phyloP scores from a whole-genome alignment of 371 early-diverging fungal genomes.

The Capillidium heterosporum region DNA sequence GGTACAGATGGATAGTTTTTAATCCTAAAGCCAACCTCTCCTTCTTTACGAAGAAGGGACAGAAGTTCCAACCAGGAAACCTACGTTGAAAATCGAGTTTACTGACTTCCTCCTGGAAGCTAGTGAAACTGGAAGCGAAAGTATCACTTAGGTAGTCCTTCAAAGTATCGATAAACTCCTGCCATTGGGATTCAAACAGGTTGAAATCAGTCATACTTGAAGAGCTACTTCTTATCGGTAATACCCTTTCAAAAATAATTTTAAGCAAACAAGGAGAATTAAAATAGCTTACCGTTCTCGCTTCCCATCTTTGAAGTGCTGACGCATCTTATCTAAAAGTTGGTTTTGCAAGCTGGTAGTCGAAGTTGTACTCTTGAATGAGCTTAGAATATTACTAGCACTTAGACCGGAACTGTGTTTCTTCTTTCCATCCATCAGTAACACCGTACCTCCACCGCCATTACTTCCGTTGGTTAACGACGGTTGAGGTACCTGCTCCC shows the following conservation, averaged over 20 bases:
- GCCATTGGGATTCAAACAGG: slow-evolving; percentile 46
- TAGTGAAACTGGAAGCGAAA: slow-evolving; percentile 53
- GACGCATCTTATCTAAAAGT: slow-evolving; percentile 18
- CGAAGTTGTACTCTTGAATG: no score
- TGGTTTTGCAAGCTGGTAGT: no score
- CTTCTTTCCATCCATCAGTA: neutral
- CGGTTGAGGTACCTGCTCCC: neutral
- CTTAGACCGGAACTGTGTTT: neutral
- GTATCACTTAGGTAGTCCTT: slow-evolving; percentile 57
- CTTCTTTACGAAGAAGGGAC: slow-evolving; percentile 76
- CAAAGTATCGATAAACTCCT: slow-evolving; percentile 45
- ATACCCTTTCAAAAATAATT: neutral
- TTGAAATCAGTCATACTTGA: neutral
- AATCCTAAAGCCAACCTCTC: slow-evolving; percentile 69
- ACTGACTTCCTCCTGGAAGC: slow-evolving; percentile 69
- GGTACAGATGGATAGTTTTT: slow-evolving; percentile 60
- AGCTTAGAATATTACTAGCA: neutral
- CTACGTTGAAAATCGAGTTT: slow-evolving; percentile 72
- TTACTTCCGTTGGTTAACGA: neutral
- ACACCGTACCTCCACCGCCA: neutral
- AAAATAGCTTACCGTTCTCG: slow-evolving; percentile 26
- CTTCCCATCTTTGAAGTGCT: slow-evolving; percentile 65
- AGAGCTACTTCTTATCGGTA: neutral
- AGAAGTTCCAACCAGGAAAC: slow-evolving; percentile 94
- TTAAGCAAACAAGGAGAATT: neutral